Evolutionary conservation across 176 grass and related monocot genomes (phyloP).

Genomic region (Zea mays): Zm-B73-REFERENCE-NAM-5.0 NC_050104.1:133317001-133317500

Average conservation of each 20-base stretch:
- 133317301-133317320: not conserved
- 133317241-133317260: constrained; percentile 5
- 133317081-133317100: not conserved
- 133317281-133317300: not conserved
- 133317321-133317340: not conserved
- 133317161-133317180: not conserved
- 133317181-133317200: not conserved
- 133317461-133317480: constrained; percentile 68
- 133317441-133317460: constrained; percentile 54
- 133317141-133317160: constrained; percentile 6
- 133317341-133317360: not conserved
- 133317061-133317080: not conserved
- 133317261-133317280: constrained; percentile 5
- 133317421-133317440: constrained; percentile 73
- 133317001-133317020: not conserved
- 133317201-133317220: not conserved
- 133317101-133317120: not conserved
- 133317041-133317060: not conserved
- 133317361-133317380: not conserved
- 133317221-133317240: constrained; percentile 5
- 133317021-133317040: constrained; percentile 11
- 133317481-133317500: constrained; percentile 92
- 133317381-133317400: not conserved
- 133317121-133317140: not conserved
- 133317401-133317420: not conserved